Base-by-base conservation (phyloP, 1,139 yeast species). In the Lodderomyces pseudojiufengensis region DNA sequence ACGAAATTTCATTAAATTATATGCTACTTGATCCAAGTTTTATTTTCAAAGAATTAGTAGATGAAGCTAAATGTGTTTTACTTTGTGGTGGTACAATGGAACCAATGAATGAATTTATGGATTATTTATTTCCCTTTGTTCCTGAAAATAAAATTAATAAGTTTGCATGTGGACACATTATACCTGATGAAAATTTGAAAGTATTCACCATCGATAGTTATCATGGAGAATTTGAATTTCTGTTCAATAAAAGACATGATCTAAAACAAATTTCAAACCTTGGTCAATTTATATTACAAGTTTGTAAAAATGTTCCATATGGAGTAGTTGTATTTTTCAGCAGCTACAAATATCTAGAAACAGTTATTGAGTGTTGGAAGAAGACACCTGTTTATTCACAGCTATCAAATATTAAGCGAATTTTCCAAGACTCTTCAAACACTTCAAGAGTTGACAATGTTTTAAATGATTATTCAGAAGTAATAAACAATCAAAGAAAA, bases 1-100 rank as follows among this genome's bases (percentile, higher is more conserved):
- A 48, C 14, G 33, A 44, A 9, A 49, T 66, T 0, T 56, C 70
- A 1, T 56, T 87, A 31, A 77, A 78, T 44, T 90, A 90, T 49
- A 73, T 88, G 70, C 61, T 88, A 10, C 63, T 90, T 9, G 96
- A 90, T 51, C 95, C 97, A 1, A 78, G 90, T 39, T 76, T 74
- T 35, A 65, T 78, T 2, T 87, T 90, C 52, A 68, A 70, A 41
- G 81, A 79, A 9, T 66, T 90, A 2, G 76, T 86, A 0, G 76
- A 77, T 5, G 73, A 79, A 24, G 73, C 90, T 0, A 73, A 71
- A 45, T 83, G 94, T 54, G 82, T 90, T 0, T 65, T 90, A 3
- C 57, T 90, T 5, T 95, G 96, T 9, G 98, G 98, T 25, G 98
- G 98, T 12, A 90, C 98, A 0, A 88, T 90, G 97, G 95, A 87